These are phyloP conservation scores for Phytophthora tubulina DNA, from an alignment of 352 stramenopile genomes.

Conservation along the genomic window DNA sequence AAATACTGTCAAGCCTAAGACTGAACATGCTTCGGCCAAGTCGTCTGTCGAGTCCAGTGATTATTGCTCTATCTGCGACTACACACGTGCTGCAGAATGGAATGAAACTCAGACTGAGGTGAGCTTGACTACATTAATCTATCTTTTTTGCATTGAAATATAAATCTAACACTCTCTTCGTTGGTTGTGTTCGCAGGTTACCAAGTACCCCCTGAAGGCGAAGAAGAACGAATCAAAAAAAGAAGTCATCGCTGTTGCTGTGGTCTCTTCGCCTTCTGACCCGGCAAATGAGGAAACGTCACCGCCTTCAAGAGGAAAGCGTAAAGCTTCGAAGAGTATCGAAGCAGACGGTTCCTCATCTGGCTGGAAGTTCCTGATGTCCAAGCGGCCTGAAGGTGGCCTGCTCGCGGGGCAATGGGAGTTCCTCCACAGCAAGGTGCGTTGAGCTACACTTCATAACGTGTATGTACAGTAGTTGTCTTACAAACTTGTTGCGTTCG, in stretches of 20 bases:
- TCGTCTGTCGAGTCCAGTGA: conserved; percentile 8
- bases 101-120: conserved; percentile 40
- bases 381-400: conserved; percentile 71
- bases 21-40: conserved; percentile 1
- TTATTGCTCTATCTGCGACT: conserved; percentile 75
- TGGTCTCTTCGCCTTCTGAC: conserved; percentile 57
- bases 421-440: conserved; percentile 84
- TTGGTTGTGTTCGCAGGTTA: conserved; percentile 51
- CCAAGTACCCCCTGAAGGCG: conserved; percentile 83
- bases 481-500: conserved; percentile 1
- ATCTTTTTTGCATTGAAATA: neutral
- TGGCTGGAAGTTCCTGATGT: conserved; percentile 84
- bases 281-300: neutral
- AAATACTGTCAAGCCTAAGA: conserved; percentile 22
- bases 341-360: conserved; percentile 27
- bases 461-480: neutral
- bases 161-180: neutral
- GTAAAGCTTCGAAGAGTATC: conserved; percentile 27
- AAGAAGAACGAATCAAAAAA: conserved; percentile 85
- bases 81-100: conserved; percentile 67
- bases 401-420: conserved; percentile 91
- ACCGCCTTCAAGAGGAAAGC: conserved; percentile 23
- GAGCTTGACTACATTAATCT: conserved; percentile 4
- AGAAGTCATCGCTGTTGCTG: conserved; percentile 78
- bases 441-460: neutral